These are phyloP conservation scores for Microdochium paspali DNA, from an alignment of 2,329 filamentous ascomycete species.

Conservation along the genomic window DNA sequence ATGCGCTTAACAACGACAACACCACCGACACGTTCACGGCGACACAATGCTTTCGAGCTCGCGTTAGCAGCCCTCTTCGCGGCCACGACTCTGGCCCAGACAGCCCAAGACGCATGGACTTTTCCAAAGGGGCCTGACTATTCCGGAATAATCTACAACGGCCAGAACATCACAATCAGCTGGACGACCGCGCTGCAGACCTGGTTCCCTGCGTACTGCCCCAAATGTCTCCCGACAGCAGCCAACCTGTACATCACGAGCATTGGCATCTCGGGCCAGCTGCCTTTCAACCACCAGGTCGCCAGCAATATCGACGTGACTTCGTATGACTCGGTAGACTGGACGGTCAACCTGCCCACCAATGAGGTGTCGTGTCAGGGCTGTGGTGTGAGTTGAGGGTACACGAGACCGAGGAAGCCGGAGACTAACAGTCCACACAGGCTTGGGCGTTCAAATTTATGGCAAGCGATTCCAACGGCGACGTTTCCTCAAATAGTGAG, in stretches of 20 bases:
- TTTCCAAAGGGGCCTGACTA: neutral
- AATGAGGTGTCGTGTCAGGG: neutral
- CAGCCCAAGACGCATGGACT: neutral
- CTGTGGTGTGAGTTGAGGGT: neutral
- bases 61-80: too few relatives aligned
- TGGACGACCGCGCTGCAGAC: neutral
- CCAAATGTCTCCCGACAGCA: neutral
- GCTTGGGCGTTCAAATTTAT: neutral
- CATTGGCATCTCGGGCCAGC: neutral
- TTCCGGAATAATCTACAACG: neutral
- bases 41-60: too few relatives aligned
- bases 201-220: neutral
- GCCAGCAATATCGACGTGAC: neutral
- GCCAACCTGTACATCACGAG: neutral
- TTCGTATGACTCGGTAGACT: neutral
- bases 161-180: neutral
- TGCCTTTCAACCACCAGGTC: neutral
- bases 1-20: too few relatives aligned
- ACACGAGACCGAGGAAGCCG: neutral
- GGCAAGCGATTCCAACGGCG: neutral
- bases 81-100: neutral
- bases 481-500: neutral
- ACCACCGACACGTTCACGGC: too few relatives aligned
- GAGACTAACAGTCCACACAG: neutral
- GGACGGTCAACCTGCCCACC: neutral